Evolutionary conservation across 768 basidiomycete species (phyloP), one percentile per base, ranked within the genome.

Genomic region (Tulasnella sp.): DNA sequence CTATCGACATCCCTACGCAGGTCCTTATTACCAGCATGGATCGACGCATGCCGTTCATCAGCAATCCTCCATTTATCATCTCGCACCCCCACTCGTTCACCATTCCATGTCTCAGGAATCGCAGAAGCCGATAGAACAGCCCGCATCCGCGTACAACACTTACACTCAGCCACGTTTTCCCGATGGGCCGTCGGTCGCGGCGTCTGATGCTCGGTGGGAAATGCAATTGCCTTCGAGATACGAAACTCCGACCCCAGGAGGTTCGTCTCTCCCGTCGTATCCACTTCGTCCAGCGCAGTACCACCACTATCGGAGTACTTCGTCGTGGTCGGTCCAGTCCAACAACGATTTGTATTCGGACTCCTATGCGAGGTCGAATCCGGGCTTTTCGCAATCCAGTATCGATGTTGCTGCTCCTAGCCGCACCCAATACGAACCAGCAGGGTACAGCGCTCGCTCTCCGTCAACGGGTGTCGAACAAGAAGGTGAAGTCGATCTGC

Each of bases 201-300:
- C n/a, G 24, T 69, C 64, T 11, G 64, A 34, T 18, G 34, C 24
- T 69, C 64, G 64, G 31, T 69, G 64, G 64, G 64, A 14, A 69
- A 34, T 37, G 5, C 64, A 37, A 12, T 31, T 28, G 31, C 34
- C 64, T 37, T 37, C 28, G 64, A 69, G 14, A 37, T 28, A 69
- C 28, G 64, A 7, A 16, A 7, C 31, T 31, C 5, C 64, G 31
- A 6, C 16, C 12, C 31, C 64, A 3, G 64, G 34, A 37, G 16
- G 31, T 16, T 69, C 64, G 31, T 28, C 64, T 16, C 64, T 69
- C 34, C 20, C 64, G 37, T 69, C 64, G 12, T 34, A 69, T 37
- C 64, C 64, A 31, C 28, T 69, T 69, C 64, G 64, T 31, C 64
- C 64, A 37, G 64, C 28, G 28, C 28, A 69, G 64, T 69, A 69